Conservation (phyloP, 2,329 filamentous ascomycete species). For the Pseudodiploospora longispora region DNA sequence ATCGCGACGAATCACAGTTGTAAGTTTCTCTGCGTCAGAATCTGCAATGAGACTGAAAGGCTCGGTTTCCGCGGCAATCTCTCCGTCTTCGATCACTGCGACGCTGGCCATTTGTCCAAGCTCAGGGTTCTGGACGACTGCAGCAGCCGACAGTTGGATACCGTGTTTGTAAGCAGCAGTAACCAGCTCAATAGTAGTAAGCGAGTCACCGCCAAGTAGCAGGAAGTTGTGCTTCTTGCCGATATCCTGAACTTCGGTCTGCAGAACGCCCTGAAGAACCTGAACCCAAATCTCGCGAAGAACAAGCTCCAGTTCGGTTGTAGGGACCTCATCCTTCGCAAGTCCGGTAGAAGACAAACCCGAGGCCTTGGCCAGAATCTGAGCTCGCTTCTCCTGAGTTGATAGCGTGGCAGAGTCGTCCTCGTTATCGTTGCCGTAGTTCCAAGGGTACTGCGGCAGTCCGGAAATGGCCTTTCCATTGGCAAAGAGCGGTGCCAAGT, state of each 20-base stretch:
- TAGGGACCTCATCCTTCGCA: slow-evolving; percentile 2
- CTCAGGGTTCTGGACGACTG: neutral
- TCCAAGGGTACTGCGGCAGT: slow-evolving; percentile 7
- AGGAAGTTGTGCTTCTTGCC: slow-evolving; percentile 7
- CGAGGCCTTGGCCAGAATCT: slow-evolving; percentile 1
- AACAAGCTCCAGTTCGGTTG: slow-evolving; percentile 4
- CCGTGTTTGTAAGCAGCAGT: slow-evolving; percentile 6
- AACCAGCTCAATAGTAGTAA: slow-evolving; percentile 5
- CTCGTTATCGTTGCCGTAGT: neutral
- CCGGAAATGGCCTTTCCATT: slow-evolving; percentile 6
- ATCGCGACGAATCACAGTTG: neutral
- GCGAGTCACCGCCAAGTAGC: slow-evolving; percentile 5
- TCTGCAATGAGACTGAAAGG: slow-evolving; percentile 1
- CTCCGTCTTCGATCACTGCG: neutral
- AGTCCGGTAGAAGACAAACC: slow-evolving; percentile 1
- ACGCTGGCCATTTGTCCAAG: slow-evolving; percentile 5
- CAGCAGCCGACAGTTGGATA: slow-evolving; percentile 1
- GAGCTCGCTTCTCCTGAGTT: slow-evolving; percentile 2
- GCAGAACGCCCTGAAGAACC: neutral
- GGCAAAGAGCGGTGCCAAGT: slow-evolving; percentile 3
- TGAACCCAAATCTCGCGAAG: slow-evolving; percentile 6
- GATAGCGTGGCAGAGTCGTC: neutral
- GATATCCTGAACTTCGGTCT: slow-evolving; percentile 1
- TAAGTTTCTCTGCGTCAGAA: neutral
- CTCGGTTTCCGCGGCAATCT: neutral